Evolutionary conservation across 2,329 filamentous ascomycete genomes (phyloP), one percentile per base, ranked within the genome.

Genomic region (Alternaria conjuncta): DNA sequence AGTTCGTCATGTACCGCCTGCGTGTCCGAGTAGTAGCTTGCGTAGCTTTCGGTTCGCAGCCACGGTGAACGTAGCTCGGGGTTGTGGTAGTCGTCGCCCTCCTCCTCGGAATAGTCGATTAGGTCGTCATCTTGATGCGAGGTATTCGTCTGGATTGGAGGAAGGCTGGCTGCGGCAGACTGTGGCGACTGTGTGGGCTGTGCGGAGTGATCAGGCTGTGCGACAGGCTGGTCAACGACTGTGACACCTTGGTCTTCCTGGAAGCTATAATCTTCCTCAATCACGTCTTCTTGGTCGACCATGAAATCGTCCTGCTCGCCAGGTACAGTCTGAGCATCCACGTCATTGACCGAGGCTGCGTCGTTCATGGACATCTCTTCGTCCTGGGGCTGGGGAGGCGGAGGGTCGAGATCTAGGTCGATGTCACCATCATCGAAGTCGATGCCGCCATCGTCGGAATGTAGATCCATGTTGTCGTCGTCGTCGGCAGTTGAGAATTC

Each of bases 331-430:
- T 73, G 66, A 12, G 63, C 44, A 28, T 74, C 71, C 18, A 66
- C 36, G 15, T 62, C 76, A n/a, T 54, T 61, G 23, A 76, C 77
- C 46, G 74, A 72, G 13, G 59, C 71, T 13, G 73, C 80, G 68
- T 90, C 88, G 69, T 87, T 84, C 53, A 87, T 81, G 57, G 88
- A 87, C 61, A 84, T 86, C 63, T 89, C 83, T 64, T 89, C 83
- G 25, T 78, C 75, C 28, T 70, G 60, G 6, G 49, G 15, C 9
- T 64, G 47, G 10, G 61, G 55, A 13, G 66, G 68, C 56, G 69
- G 67, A 28, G 72, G 67, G 12, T 75, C 77, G 79, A 63, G 85
- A 68, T 88, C 87, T 64, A 90, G 82, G 68, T 90, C 88, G 64
- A 90, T 87, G 61, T 88, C 86, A 58, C 86, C 85, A 59, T 88